phyloP scores from a whole-genome alignment of 2,329 filamentous ascomycete species.

The Botrytis aclada region DNA sequence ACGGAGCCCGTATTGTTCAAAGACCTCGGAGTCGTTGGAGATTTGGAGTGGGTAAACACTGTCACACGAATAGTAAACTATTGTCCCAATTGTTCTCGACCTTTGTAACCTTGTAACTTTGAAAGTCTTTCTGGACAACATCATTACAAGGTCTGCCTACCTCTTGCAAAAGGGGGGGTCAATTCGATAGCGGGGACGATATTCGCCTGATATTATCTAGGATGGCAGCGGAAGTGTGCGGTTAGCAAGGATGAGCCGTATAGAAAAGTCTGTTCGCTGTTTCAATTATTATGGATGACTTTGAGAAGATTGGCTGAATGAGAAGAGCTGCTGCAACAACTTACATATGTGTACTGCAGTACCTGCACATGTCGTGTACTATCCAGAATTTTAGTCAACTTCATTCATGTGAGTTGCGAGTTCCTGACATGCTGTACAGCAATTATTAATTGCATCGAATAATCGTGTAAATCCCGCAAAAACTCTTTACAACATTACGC shows the following conservation, averaged over 20 bases:
- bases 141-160: neutral
- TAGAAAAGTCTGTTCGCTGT: neutral
- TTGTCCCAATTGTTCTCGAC: neutral
- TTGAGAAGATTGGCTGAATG: neutral
- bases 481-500: neutral
- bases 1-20: neutral
- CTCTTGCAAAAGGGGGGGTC: neutral
- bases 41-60: neutral
- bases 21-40: neutral
- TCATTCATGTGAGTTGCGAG: neutral
- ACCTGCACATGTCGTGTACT: neutral
- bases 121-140: neutral
- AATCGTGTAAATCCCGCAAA: conserved; percentile 1
- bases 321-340: neutral
- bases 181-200: conserved; percentile 2
- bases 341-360: neutral
- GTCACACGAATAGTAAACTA: neutral
- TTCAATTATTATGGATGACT: conserved; percentile 2
- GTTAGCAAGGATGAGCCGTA: conserved; percentile 10
- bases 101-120: neutral
- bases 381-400: neutral
- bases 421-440: neutral
- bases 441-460: neutral
- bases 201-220: conserved; percentile 3
- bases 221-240: neutral